Conservation (phyloP, 2,329 filamentous ascomycete genomes). For the Cladosporium oxysporum region DNA sequence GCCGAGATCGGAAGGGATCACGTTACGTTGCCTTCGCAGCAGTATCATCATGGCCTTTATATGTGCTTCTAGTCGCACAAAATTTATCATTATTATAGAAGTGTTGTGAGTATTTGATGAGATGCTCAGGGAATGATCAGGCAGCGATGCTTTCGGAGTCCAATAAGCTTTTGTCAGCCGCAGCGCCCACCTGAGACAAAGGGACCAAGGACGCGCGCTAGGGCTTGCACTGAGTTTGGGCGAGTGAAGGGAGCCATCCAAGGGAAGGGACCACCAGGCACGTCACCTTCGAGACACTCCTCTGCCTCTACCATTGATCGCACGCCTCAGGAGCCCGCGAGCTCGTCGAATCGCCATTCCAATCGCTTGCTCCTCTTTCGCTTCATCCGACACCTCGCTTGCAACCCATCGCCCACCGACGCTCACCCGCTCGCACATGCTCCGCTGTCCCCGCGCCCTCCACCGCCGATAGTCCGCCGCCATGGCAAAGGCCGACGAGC, state of each 20-base stretch:
- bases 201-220: neutral
- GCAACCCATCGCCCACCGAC: neutral
- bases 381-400: neutral
- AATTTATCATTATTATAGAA: too few relatives aligned
- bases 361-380: neutral
- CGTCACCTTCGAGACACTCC: conserved; percentile 6
- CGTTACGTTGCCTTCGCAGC: too few relatives aligned
- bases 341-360: neutral
- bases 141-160: neutral
- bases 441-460: neutral
- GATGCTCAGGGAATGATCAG: too few relatives aligned
- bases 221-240: neutral
- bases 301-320: too few relatives aligned
- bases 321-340: neutral
- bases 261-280: neutral
- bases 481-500: conserved; percentile 26
- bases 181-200: neutral
- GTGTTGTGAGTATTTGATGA: too few relatives aligned
- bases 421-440: neutral
- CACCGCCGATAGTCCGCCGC: conserved; percentile 1
- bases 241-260: neutral
- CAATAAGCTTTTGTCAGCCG: neutral
- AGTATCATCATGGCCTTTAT: too few relatives aligned
- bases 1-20: too few relatives aligned
- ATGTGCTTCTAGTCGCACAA: too few relatives aligned